Base-by-base conservation (phyloP, 306 rosid genomes). In the Malus asiatica region DNA sequence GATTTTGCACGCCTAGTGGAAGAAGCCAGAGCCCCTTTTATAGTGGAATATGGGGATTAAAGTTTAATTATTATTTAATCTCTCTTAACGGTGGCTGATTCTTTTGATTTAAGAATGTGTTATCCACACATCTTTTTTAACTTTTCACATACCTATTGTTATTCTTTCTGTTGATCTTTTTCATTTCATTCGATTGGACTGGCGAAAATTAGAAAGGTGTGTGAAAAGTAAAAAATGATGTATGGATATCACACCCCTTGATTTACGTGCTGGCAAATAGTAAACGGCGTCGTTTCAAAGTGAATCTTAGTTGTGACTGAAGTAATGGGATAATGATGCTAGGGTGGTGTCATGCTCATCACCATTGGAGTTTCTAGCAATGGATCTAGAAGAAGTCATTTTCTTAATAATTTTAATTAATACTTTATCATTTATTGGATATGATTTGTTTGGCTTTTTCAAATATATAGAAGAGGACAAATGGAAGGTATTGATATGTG, bases 301-400 rank as follows among this genome's bases (percentile, higher is more conserved):
- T 35, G 12, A 48, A 15, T 51, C 55, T 5, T 51, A 5, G 20
- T 51, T 16, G 20, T 51, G 55, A 16, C 18, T 51, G 55, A 51
- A 51, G 20, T 2, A 51, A 15, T 51, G 55, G 55, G 68, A 82
- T 78, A 85, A 87, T 91, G 98, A 91, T 87, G 96, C 76, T 48
- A 85, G 80, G 64, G 78, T 89, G 85, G 87, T 89, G 98, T 93
- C 98, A 93, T 89, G 96, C 91, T 85, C 83, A 66, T 84, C 96
- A 84, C 82, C 93, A 84, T 78, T 79, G 67, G 77, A 78, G 77
- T 81, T 79, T 68, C 53, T 60, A 68, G 76, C 27, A 72, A 66
- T 30, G 35, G 38, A 71, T 86, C 88, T 82, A 77, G 84, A 88
- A 80, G 79, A 70, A 32, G 82, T 82, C 78, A 64, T 58, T 58